phyloP scores from a whole-genome alignment of 148 eudicot genomes.

The Rhododendron ovatum region DNA sequence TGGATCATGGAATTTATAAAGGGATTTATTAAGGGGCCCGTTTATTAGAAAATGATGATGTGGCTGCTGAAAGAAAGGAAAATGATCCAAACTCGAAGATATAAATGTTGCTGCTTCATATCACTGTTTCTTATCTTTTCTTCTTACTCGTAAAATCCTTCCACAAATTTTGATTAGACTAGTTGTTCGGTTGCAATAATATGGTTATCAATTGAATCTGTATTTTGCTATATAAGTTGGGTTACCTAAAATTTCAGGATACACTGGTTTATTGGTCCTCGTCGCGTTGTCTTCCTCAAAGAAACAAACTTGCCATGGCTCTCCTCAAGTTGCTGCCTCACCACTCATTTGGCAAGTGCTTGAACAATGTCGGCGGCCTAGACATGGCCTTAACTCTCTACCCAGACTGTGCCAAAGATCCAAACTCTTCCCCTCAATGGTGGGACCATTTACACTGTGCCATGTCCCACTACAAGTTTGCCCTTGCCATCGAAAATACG shows the following conservation, averaged over 20 bases:
- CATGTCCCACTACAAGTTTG: conserved; percentile 95
- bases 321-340: conserved; percentile 61
- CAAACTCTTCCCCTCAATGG: conserved; percentile 62
- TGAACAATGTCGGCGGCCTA: conserved; percentile 91
- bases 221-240: neutral
- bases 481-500: conserved; percentile 90
- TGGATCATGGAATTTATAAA: neutral
- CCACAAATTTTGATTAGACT: neutral
- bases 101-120: neutral
- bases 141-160: neutral
- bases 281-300: conserved; percentile 75
- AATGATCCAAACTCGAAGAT: neutral
- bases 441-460: conserved; percentile 99
- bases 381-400: conserved; percentile 77
- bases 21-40: neutral
- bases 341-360: conserved; percentile 95
- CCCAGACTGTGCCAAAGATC: conserved; percentile 67
- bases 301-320: conserved; percentile 67
- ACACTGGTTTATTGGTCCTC: conserved; percentile 95
- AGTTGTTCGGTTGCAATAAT: neutral
- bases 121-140: neutral
- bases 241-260: conserved; percentile 43
- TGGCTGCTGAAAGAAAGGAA: neutral
- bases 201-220: neutral
- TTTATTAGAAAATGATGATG: neutral